Evolutionary conservation across 1,284 basidiomycete genomes (phyloP).

Genomic region (Apiotrichum brassicae): DNA sequence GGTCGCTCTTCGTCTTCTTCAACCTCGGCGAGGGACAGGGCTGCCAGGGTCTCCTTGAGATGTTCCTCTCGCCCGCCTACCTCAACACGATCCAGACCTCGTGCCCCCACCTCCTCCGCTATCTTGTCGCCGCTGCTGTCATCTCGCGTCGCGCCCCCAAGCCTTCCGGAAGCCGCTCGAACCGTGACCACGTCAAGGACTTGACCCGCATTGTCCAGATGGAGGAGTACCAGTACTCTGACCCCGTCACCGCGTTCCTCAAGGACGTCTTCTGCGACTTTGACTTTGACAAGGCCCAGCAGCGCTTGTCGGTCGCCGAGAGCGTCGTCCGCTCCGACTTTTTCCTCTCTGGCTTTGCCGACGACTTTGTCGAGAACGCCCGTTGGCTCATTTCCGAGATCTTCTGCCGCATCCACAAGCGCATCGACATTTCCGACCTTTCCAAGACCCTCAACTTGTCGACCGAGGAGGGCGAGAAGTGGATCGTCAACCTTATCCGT

Average conservation of each 20-base stretch:
- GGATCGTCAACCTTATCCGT: constrained; percentile 97
- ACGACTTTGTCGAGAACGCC: constrained; percentile 93
- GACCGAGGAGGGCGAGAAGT: constrained; percentile 92
- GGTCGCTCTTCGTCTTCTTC: constrained; percentile 98
- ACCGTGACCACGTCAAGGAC: constrained; percentile 77
- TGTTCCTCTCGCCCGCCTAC: constrained; percentile 91
- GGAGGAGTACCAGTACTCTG: constrained; percentile 90
- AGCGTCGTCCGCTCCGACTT: constrained; percentile 85
- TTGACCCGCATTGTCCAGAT: constrained; percentile 84
- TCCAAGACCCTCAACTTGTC: constrained; percentile 88
- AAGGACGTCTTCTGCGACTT: constrained; percentile 90
- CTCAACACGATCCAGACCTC: constrained; percentile 96
- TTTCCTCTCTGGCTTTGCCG: constrained; percentile 82
- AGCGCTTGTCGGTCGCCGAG: constrained; percentile 71
- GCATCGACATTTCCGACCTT: constrained; percentile 91
- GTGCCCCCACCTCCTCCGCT: constrained; percentile 90
- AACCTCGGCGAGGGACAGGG: constrained; percentile 82
- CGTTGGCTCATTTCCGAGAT: constrained; percentile 92
- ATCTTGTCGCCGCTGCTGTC: constrained; percentile 87
- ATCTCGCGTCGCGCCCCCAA: constrained; percentile 67
- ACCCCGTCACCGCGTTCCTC: constrained; percentile 89
- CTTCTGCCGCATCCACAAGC: constrained; percentile 94
- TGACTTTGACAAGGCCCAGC: constrained; percentile 82
- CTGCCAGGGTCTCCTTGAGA: constrained; percentile 81
- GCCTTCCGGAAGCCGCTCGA: constrained; percentile 42